Percentiles rank a stretch among this genome's conserved stretches.
These are phyloP conservation scores for Diaporthe capsici DNA, from an alignment of 2,329 filamentous ascomycete genomes.

Conservation along the genomic window DNA sequence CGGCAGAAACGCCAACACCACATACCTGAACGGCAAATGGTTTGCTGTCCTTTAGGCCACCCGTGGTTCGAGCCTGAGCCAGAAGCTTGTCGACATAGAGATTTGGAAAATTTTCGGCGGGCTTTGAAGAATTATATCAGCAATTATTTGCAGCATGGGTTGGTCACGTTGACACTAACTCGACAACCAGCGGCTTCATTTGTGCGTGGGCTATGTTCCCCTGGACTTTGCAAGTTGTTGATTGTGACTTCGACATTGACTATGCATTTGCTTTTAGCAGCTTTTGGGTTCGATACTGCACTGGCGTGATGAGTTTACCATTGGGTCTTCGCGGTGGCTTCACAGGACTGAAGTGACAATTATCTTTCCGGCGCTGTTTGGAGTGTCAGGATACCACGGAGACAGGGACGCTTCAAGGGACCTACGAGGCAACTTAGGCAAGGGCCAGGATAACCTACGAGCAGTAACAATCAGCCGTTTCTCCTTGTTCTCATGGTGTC, in stretches of 20 bases:
- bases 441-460: constrained; percentile 44
- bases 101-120: constrained; percentile 3
- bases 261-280: background rate
- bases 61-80: constrained; percentile 26
- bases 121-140: background rate
- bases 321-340: constrained; percentile 41
- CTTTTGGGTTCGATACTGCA: background rate
- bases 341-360: constrained; percentile 47
- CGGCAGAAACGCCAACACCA: background rate
- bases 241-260: constrained; percentile 42
- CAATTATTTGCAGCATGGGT: background rate
- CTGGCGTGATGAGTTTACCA: constrained; percentile 1
- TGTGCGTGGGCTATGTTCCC: background rate
- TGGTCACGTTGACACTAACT: background rate
- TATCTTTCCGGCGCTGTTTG: constrained; percentile 37
- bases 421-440: constrained; percentile 50
- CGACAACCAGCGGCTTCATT: background rate
- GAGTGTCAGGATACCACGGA: background rate
- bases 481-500: background rate
- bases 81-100: constrained; percentile 33
- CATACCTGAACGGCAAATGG: constrained; percentile 47
- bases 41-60: constrained; percentile 38
- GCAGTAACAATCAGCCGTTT: constrained; percentile 3
- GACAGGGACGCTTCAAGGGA: background rate
- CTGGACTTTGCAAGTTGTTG: background rate